A percentile compares a stretch with the other conserved stretches of the same genome.
Evolutionary conservation across 805 yeast species (phyloP).

Genomic region (Candida railenensis): DNA sequence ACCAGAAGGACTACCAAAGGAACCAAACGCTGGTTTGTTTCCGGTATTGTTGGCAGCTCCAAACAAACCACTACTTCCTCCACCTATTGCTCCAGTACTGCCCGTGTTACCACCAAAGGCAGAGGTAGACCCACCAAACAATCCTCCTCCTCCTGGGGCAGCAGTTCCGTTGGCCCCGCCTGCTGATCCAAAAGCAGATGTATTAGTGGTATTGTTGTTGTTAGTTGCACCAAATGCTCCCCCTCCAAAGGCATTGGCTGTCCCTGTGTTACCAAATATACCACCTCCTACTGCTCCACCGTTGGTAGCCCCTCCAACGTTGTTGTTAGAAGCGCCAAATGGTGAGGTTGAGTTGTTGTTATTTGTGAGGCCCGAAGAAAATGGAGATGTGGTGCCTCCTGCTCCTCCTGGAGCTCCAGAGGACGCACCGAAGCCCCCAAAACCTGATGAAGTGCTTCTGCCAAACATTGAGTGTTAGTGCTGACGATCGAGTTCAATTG

Average conservation of each 20-base stretch:
- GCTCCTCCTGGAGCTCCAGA: constrained; percentile 28
- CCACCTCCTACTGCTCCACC: constrained; percentile 13
- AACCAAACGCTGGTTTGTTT: constrained; percentile 15
- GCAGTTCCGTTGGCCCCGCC: constrained; percentile 8
- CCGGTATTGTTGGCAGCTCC: constrained; percentile 6
- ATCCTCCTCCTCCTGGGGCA: constrained; percentile 14
- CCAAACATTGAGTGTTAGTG: constrained; percentile 47
- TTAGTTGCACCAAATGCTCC: constrained; percentile 14
- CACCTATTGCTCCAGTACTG: constrained; percentile 1
- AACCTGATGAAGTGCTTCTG: constrained; percentile 45
- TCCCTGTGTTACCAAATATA: constrained; percentile 12
- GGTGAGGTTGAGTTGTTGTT: constrained; percentile 17
- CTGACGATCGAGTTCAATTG: no score
- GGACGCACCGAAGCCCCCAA: constrained; percentile 49
- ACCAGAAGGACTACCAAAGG: constrained; percentile 26
- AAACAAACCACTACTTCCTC: constrained; percentile 9
- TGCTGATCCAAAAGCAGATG: constrained; percentile 42
- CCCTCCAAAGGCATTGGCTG: constrained; percentile 12
- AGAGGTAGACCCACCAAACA: constrained; percentile 16
- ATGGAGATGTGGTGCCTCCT: constrained; percentile 21
- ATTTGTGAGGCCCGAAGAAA: constrained; percentile 18
- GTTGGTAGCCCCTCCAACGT: constrained; percentile 10
- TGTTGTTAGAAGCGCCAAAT: constrained; percentile 23
- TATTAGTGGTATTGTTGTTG: constrained; percentile 9
- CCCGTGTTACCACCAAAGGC: constrained; percentile 14